Base-by-base conservation (phyloP, 345 rosid species). In the Lepidium didymum region DNA sequence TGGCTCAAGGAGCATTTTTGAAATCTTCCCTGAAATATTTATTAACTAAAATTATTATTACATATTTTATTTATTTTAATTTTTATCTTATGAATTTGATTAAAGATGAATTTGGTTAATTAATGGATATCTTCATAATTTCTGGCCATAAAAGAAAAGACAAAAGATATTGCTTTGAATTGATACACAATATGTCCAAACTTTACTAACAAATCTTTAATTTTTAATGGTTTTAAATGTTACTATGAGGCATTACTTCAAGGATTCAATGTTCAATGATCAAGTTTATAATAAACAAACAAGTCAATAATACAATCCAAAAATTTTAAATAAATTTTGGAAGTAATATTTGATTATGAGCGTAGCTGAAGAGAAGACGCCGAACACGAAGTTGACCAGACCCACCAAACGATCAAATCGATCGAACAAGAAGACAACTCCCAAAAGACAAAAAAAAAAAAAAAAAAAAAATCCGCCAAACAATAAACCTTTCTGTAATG, bases 311-410 rank as follows among this genome's bases (percentile, higher is more conserved):
- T 43, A 14, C 16, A 54, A 0, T 11, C 29, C 40, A 7, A 60
- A n/a, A 21, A 16, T 31, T 5, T 27, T 27, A 4, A 27, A 58
- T 57, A 4, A 57, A 36, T 3, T 12, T 45, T 14, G 11, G 37
- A 52, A 62, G 14, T 23, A 71, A 42, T 14, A 46, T 11, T 40
- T 44, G 57, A 64, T 64, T 19, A 65, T 66, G 68, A 51, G 64
- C 41, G 34, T 18, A n/a, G 64, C 57, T 18, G 64, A 57, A 73
- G 68, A 54, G 78, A 67, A 68, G 63, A 74, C 77, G 73, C 56
- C 18, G 63, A 74, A 74, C 53, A 74, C 73, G 69, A 74, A 68
- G 78, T 75, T 75, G 74, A 68, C 74, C 69, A 68, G 37, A 44
- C 72, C 56, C 1, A 67, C 73, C 67, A 18, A 67, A 67, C 64